phyloP scores from a whole-genome alignment of 129 eudicot species.

The sunflower (Helianthus annuus) region HanXRQr2.0-SUNRISE NC_035439.2:125611597-125612096 shows the following conservation, averaged over 20 bases:
- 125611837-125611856: too few species aligned
- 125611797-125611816: constrained; percentile 2
- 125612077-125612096: too few species aligned
- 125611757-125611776: constrained; percentile 23
- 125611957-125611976: too few species aligned
- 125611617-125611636: constrained; percentile 39
- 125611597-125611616: constrained; percentile 44
- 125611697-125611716: constrained; percentile 11
- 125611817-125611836: not conserved
- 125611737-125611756: constrained; percentile 30
- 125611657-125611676: constrained; percentile 34
- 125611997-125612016: too few species aligned
- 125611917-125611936: too few species aligned
- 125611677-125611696: not conserved
- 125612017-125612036: too few species aligned
- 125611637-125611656: constrained; percentile 33
- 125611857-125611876: not conserved
- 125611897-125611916: too few species aligned
- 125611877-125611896: too few species aligned
- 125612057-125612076: too few species aligned
- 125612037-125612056: too few species aligned
- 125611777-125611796: constrained; percentile 4
- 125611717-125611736: constrained; percentile 17
- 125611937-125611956: too few species aligned
- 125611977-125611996: too few species aligned